A percentile compares a stretch with the other conserved stretches of the same genome.
Conservation (phyloP, 164 flowering plant species). For the Aristolochia fimbriata region DNA sequence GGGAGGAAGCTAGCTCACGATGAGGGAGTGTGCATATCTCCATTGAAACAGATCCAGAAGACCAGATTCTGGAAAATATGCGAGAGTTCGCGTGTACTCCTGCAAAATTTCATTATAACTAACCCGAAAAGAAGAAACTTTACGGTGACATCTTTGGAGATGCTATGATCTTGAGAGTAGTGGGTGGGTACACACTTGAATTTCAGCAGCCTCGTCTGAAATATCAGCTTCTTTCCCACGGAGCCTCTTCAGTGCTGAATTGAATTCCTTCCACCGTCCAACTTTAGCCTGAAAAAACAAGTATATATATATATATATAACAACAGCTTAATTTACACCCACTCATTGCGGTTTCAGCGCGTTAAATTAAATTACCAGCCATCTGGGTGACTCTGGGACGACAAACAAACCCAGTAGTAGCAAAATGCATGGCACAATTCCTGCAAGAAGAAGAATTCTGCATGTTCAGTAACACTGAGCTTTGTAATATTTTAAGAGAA, state of each 20-base stretch:
- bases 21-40: slow-evolving; percentile 46
- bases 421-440: slow-evolving; percentile 35
- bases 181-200: slow-evolving; percentile 10
- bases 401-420: slow-evolving; percentile 47
- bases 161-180: background rate
- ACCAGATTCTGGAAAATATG: slow-evolving; percentile 21
- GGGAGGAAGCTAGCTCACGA: slow-evolving; percentile 30
- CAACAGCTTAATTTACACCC: no score
- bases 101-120: slow-evolving; percentile 16
- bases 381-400: slow-evolving; percentile 67
- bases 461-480: no score
- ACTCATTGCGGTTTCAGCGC: no score
- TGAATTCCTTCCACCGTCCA: slow-evolving; percentile 24
- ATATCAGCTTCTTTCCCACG: slow-evolving; percentile 41
- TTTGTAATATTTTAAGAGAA: no score
- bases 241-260: slow-evolving; percentile 32
- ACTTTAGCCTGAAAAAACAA: slow-evolving; percentile 43
- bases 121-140: no score
- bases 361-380: slow-evolving; percentile 39
- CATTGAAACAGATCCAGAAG: slow-evolving; percentile 41
- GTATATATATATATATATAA: no score
- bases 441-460: slow-evolving; percentile 17
- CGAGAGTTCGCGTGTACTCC: slow-evolving; percentile 42
- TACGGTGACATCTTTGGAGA: no score
- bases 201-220: slow-evolving; percentile 41